These are phyloP conservation scores for Umbelopsis sp. DNA, from an alignment of 192 early-diverging fungal genomes.

Conservation along the genomic window DNA sequence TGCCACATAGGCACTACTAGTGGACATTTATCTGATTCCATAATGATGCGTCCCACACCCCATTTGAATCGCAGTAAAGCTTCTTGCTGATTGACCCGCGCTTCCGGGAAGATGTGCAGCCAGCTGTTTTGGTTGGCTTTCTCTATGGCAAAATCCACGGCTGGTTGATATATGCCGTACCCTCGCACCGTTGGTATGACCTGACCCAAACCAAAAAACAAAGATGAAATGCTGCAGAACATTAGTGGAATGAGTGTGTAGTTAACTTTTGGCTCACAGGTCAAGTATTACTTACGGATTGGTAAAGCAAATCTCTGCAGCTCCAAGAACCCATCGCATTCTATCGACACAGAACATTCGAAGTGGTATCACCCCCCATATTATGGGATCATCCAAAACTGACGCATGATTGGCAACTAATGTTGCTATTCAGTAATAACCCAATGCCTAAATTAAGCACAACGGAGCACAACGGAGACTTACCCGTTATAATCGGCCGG, in stretches of 20 bases:
- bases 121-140: constrained; percentile 70
- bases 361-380: constrained; percentile 75
- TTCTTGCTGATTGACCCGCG: constrained; percentile 64
- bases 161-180: constrained; percentile 83
- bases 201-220: constrained; percentile 79
- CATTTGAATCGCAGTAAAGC: constrained; percentile 73
- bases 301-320: constrained; percentile 83
- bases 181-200: constrained; percentile 85
- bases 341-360: constrained; percentile 51
- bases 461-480: not conserved
- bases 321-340: constrained; percentile 86
- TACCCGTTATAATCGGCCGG: constrained; percentile 69
- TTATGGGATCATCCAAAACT: constrained; percentile 72
- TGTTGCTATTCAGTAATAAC: not conserved
- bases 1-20: constrained; percentile 78
- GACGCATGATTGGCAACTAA: constrained; percentile 77
- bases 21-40: constrained; percentile 69
- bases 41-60: constrained; percentile 85
- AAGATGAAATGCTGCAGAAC: constrained; percentile 43
- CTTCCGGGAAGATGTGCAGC: constrained; percentile 94
- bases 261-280: too few relatives aligned
- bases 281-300: constrained; percentile 54
- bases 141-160: constrained; percentile 76
- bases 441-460: not conserved
- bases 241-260: not conserved